Conservation (phyloP, 2,329 filamentous ascomycete species). For the Periconia macrospinosa region DNA sequence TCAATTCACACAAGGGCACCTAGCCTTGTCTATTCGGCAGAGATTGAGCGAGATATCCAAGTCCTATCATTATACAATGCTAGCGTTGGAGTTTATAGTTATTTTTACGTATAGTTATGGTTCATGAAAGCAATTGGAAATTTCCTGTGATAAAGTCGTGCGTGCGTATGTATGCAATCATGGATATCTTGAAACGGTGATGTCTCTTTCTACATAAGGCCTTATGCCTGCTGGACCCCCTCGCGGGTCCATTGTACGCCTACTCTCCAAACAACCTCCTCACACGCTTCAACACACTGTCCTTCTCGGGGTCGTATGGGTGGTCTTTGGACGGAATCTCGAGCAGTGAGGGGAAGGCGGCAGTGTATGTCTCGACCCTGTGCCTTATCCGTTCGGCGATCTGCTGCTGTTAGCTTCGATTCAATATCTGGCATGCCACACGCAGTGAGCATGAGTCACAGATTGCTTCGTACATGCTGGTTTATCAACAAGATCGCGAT, state of each 20-base stretch:
- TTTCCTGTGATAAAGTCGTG: slow-evolving; percentile 6
- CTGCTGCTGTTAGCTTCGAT: slow-evolving; percentile 50
- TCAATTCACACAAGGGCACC: not conserved
- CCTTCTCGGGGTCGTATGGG: slow-evolving; percentile 98
- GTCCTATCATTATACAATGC: slow-evolving; percentile 2
- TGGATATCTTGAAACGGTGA: slow-evolving; percentile 7
- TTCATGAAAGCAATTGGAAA: slow-evolving; percentile 21
- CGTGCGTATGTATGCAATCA: slow-evolving; percentile 3
- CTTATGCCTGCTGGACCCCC: not conserved
- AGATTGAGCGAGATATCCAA: slow-evolving; percentile 14
- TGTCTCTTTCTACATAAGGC: slow-evolving; percentile 1
- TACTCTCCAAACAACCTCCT: slow-evolving; percentile 73
- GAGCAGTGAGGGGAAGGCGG: slow-evolving; percentile 92
- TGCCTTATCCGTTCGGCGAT: slow-evolving; percentile 92
- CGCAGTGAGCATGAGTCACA: not conserved
- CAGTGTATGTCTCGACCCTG: slow-evolving; percentile 86
- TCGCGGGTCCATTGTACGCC: slow-evolving; percentile 3
- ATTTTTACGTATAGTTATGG: slow-evolving; percentile 11
- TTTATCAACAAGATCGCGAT: slow-evolving; percentile 97
- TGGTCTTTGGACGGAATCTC: slow-evolving; percentile 99
- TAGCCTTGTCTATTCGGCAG: slow-evolving; percentile 4
- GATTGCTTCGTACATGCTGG: slow-evolving; percentile 72
- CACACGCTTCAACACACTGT: slow-evolving; percentile 92
- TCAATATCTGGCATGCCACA: not conserved
- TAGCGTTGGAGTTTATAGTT: not conserved